Conservation (phyloP, 176 grass and related monocot species). For the Juncus effusus region DNA sequence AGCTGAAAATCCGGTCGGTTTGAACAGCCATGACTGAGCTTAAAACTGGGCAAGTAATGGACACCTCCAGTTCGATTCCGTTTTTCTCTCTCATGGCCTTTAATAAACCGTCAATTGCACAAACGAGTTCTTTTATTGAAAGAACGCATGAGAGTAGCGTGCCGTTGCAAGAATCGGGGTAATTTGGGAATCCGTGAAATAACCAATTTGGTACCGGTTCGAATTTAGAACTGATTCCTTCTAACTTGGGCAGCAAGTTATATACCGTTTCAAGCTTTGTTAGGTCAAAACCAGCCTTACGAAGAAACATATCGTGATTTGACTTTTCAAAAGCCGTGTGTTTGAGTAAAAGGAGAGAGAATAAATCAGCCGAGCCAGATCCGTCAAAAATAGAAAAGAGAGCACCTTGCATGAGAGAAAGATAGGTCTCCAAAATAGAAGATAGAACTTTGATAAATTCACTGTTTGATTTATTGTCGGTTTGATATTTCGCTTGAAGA, state of each 20-base stretch:
- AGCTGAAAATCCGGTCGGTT: slow-evolving; percentile 59
- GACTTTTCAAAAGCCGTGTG: slow-evolving; percentile 65
- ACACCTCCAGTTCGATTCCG: slow-evolving; percentile 34
- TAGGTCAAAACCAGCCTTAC: slow-evolving; percentile 51
- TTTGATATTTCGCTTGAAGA: slow-evolving; percentile 34
- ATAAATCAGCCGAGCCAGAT: slow-evolving; percentile 35
- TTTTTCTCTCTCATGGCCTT: slow-evolving; percentile 40
- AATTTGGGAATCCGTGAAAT: slow-evolving; percentile 82
- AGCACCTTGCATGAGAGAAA: slow-evolving; percentile 45
- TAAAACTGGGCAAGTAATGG: slow-evolving; percentile 53
- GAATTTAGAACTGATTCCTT: slow-evolving; percentile 47
- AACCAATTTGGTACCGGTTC: slow-evolving; percentile 45
- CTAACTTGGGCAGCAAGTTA: slow-evolving; percentile 55
- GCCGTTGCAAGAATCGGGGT: slow-evolving; percentile 49
- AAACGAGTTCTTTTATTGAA: slow-evolving; percentile 58
- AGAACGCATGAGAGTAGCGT: slow-evolving; percentile 87
- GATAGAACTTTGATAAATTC: slow-evolving; percentile 47
- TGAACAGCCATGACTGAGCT: slow-evolving; percentile 58
- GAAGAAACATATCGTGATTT: slow-evolving; percentile 49
- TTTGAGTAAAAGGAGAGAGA: slow-evolving; percentile 61
- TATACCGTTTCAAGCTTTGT: slow-evolving; percentile 52
- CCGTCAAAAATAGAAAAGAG: slow-evolving; percentile 51
- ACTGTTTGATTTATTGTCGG: slow-evolving; percentile 34
- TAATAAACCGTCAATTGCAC: slow-evolving; percentile 54
- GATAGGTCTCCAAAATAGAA: slow-evolving; percentile 63